Evolutionary conservation across 352 stramenopile species (phyloP).

Genomic region (Ophiocytium majus): DNA sequence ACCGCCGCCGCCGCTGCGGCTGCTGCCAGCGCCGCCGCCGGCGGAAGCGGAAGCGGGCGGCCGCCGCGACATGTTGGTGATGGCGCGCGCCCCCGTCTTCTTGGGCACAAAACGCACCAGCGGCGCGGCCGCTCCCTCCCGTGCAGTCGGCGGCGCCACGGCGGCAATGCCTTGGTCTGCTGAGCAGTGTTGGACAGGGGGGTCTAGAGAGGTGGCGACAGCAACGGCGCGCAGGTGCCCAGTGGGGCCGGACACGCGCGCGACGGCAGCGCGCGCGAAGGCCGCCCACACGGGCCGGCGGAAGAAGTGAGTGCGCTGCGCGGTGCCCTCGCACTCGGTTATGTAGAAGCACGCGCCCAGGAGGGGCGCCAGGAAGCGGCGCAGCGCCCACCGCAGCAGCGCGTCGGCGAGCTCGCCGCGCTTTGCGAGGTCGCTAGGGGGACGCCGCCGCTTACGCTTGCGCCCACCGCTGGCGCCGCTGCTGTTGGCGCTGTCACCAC

Average conservation of each 20-base stretch:
- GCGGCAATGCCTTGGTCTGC: background rate
- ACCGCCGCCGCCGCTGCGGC: background rate
- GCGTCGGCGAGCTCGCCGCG: slow-evolving; percentile 33
- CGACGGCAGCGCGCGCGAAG: slow-evolving; percentile 24
- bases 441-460: background rate
- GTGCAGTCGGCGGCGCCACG: too few species aligned
- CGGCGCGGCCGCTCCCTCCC: background rate
- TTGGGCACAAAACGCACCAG: slow-evolving; percentile 31
- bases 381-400: slow-evolving; percentile 36
- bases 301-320: slow-evolving; percentile 39
- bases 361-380: slow-evolving; percentile 32
- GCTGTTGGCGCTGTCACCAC: background rate
- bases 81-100: slow-evolving; percentile 30
- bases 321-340: slow-evolving; percentile 39
- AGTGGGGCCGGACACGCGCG: background rate
- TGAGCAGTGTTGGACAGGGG: too few species aligned
- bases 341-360: slow-evolving; percentile 40
- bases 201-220: too few species aligned
- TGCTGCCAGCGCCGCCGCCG: background rate
- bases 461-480: background rate
- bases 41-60: background rate
- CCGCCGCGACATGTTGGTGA: slow-evolving; percentile 28
- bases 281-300: slow-evolving; percentile 45
- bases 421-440: slow-evolving; percentile 43
- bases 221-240: background rate